Conservation (phyloP, 2,329 filamentous ascomycete genomes). For the Aspergillus spinulosporus region DNA sequence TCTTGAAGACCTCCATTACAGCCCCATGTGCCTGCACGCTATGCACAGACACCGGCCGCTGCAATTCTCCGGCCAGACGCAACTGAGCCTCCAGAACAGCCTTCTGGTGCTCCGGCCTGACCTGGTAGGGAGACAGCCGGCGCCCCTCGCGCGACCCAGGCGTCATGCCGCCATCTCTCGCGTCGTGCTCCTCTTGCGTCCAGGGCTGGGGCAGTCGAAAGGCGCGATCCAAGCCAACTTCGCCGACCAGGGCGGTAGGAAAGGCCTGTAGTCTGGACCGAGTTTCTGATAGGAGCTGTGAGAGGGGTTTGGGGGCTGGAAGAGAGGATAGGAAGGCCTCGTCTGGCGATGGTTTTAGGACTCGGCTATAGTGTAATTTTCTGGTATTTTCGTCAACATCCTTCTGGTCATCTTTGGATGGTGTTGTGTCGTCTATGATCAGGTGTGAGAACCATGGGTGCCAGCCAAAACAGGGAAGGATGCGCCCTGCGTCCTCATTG, state of each 20-base stretch:
- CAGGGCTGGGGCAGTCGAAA: conserved; percentile 61
- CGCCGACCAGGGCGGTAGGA: conserved; percentile 60
- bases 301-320: conserved; percentile 56
- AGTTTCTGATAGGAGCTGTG: conserved; percentile 53
- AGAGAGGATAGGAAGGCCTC: conserved; percentile 53
- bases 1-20: conserved; percentile 56
- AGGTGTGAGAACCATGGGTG: conserved; percentile 69
- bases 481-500: conserved; percentile 35
- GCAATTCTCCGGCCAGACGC: conserved; percentile 58
- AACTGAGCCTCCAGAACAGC: conserved; percentile 59
- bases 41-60: conserved; percentile 60
- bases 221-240: conserved; percentile 62
- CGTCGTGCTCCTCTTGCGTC: conserved; percentile 35
- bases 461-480: conserved; percentile 66
- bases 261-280: conserved; percentile 50
- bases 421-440: conserved; percentile 50
- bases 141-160: conserved; percentile 63
- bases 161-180: conserved; percentile 47
- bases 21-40: conserved; percentile 64
- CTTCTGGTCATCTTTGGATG: conserved; percentile 20
- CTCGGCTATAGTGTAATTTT: conserved; percentile 54
- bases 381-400: conserved; percentile 28
- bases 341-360: conserved; percentile 50
- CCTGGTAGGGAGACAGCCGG: conserved; percentile 57
- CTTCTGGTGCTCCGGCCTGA: conserved; percentile 59